Conservation (phyloP, 352 stramenopile species). For the Phytophthora europaea region DNA sequence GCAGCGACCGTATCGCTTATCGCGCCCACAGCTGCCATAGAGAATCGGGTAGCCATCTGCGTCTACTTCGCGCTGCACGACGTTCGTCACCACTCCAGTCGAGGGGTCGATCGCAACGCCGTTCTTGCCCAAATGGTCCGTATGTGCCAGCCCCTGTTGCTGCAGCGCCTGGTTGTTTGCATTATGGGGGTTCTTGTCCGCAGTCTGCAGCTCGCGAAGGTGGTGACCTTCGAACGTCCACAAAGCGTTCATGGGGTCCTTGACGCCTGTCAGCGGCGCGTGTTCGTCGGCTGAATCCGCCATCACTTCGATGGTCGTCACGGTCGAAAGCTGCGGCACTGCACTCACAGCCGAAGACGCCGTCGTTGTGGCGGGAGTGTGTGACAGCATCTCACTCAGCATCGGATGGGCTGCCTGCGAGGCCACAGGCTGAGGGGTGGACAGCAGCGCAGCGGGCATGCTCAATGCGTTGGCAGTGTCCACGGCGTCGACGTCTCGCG, state of each 20-base stretch:
- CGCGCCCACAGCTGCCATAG: slow-evolving; percentile 72
- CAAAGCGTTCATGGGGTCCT: slow-evolving; percentile 70
- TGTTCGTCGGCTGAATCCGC: slow-evolving; percentile 17
- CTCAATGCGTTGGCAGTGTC: slow-evolving; percentile 21
- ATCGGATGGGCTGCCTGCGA: slow-evolving; percentile 18
- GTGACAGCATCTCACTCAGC: slow-evolving; percentile 29
- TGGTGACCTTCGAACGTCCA: slow-evolving; percentile 75
- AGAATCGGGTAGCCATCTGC: slow-evolving; percentile 60
- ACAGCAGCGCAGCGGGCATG: slow-evolving; percentile 23
- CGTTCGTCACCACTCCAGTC: slow-evolving; percentile 6
- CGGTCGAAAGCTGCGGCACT: slow-evolving; percentile 9
- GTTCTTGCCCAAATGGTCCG: slow-evolving; percentile 23
- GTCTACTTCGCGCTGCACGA: slow-evolving; percentile 40
- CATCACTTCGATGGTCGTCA: slow-evolving; percentile 28
- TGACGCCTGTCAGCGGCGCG: slow-evolving; percentile 21
- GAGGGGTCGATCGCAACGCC: slow-evolving; percentile 10
- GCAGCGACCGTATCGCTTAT: slow-evolving; percentile 78
- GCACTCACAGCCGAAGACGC: slow-evolving; percentile 10
- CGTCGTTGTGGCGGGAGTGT: background rate
- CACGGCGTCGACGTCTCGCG: slow-evolving; percentile 15
- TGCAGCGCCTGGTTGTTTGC: slow-evolving; percentile 17
- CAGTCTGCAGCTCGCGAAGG: slow-evolving; percentile 54
- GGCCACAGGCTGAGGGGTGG: background rate
- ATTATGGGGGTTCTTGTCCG: slow-evolving; percentile 51
- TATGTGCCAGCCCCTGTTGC: slow-evolving; percentile 14